A percentile compares a stretch with the other conserved stretches of the same genome.
Evolutionary conservation across 73 alveolate genomes (phyloP).

Genomic region (Paramecium sonneborni): DNA sequence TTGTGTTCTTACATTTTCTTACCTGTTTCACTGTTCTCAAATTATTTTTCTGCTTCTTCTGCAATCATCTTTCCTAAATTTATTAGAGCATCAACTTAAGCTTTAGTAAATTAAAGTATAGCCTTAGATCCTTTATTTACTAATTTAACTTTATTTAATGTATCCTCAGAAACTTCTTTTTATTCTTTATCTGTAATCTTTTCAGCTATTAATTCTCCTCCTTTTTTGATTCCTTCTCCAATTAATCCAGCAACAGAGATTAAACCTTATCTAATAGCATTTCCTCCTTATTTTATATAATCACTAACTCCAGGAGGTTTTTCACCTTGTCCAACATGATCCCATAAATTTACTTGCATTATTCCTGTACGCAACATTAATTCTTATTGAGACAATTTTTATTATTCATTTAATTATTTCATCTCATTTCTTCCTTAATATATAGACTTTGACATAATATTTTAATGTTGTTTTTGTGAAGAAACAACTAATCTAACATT

Average conservation of each 20-base stretch:
- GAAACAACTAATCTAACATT: not conserved
- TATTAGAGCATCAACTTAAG: conserved; percentile 30
- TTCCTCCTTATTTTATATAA: conserved; percentile 37
- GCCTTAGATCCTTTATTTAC: conserved; percentile 45
- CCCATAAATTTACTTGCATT: conserved; percentile 41
- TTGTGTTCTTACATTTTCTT: conserved; percentile 9
- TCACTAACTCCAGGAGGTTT: conserved; percentile 12
- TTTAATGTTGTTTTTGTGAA: not conserved
- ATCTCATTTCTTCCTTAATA: not conserved
- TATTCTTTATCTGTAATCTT: conserved; percentile 11
- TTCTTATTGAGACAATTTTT: not conserved
- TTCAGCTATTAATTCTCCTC: conserved; percentile 35
- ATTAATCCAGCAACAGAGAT: conserved; percentile 34
- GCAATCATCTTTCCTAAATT: conserved; percentile 31
- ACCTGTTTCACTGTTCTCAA: conserved; percentile 38
- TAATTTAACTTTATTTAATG: conserved; percentile 2
- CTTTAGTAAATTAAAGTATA: not conserved
- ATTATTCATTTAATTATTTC: not conserved
- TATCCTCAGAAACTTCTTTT: not conserved
- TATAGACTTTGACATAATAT: conserved; percentile 14
- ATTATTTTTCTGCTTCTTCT: conserved; percentile 24
- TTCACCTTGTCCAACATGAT: conserved; percentile 37
- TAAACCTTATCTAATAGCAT: conserved; percentile 27
- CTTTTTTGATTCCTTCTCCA: conserved; percentile 33
- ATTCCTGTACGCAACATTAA: not conserved